A percentile compares a stretch with the other conserved stretches of the same genome.
Conservation (phyloP, 441 rosid genomes). For the Pelargonium myrrhifolium region DNA sequence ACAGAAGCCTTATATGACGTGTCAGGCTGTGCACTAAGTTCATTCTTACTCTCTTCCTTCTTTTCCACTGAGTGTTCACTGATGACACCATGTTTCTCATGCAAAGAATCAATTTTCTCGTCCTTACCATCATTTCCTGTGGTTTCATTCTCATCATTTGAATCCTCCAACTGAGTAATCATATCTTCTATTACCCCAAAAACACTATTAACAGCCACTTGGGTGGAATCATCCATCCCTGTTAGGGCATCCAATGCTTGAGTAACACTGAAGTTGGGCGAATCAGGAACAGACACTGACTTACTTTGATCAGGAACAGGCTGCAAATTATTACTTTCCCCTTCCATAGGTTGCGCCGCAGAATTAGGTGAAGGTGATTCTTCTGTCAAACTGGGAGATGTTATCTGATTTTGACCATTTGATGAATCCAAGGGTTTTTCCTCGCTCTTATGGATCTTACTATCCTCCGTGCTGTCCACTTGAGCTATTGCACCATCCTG, state of each 20-base stretch:
- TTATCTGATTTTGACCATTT: conserved; percentile 40
- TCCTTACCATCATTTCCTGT: conserved; percentile 24
- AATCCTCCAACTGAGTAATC: conserved; percentile 71
- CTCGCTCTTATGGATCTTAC: conserved; percentile 29
- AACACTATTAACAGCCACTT: conserved; percentile 93
- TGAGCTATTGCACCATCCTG: conserved; percentile 34
- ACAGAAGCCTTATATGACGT: conserved; percentile 19
- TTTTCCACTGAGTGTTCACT: conserved; percentile 13
- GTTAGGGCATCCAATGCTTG: conserved; percentile 87
- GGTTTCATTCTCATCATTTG: conserved; percentile 28
- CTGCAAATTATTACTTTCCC: conserved; percentile 36
- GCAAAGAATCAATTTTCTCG: conserved; percentile 21
- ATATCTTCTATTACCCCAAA: conserved; percentile 89
- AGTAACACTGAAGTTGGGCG: conserved; percentile 50
- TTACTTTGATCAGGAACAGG: conserved; percentile 41
- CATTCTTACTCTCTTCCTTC: conserved; percentile 25
- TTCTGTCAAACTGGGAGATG: conserved; percentile 31
- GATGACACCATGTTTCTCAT: conserved; percentile 19
- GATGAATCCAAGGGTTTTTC: conserved; percentile 39
- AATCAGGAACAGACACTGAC: conserved; percentile 33
- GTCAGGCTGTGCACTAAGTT: conserved; percentile 21
- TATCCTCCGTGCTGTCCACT: conserved; percentile 36
- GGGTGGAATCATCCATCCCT: conserved; percentile 96
- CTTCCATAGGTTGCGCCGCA: conserved; percentile 45
- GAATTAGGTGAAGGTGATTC: conserved; percentile 36